phyloP scores from a whole-genome alignment of 176 grass and related monocot species.

The Elymus sibiricus region DNA sequence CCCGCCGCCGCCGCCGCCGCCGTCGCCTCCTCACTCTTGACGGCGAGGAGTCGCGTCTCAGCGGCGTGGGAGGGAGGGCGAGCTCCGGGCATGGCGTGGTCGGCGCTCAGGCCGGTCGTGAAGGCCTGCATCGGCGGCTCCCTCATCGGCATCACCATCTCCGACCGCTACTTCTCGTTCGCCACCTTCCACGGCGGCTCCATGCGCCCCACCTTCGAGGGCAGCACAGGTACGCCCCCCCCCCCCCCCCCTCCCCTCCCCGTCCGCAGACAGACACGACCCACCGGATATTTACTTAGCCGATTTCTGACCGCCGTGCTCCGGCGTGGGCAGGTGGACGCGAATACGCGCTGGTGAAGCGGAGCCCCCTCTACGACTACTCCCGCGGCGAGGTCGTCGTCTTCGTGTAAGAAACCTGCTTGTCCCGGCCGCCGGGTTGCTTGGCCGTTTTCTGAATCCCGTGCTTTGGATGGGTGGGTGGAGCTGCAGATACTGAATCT shows the following conservation, averaged over 20 bases:
- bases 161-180: constrained; percentile 40
- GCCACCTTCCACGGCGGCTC: constrained; percentile 42
- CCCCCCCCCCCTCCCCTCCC: not conserved
- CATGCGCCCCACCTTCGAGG: constrained; percentile 67
- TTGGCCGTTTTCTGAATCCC: not conserved
- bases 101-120: not conserved
- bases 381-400: constrained; percentile 63
- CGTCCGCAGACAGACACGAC: too few species aligned
- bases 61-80: too few species aligned
- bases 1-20: too few species aligned
- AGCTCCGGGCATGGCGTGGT: constrained; percentile 30
- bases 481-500: not conserved
- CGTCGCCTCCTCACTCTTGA: not conserved
- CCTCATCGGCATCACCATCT: constrained; percentile 38
- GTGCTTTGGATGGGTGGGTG: not conserved
- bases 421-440: not conserved
- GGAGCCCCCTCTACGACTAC: constrained; percentile 53
- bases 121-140: constrained; percentile 13
- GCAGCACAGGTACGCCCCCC: constrained; percentile 9
- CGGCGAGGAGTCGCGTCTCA: too few species aligned
- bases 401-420: constrained; percentile 37
- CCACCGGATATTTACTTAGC: not conserved
- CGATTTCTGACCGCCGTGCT: not conserved
- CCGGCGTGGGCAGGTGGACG: constrained; percentile 1
- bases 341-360: constrained; percentile 27